A percentile compares a stretch with the other conserved stretches of the same genome.
These are phyloP conservation scores for Fusarium sp. DNA, from an alignment of 2,329 filamentous ascomycete species.

Conservation along the genomic window DNA sequence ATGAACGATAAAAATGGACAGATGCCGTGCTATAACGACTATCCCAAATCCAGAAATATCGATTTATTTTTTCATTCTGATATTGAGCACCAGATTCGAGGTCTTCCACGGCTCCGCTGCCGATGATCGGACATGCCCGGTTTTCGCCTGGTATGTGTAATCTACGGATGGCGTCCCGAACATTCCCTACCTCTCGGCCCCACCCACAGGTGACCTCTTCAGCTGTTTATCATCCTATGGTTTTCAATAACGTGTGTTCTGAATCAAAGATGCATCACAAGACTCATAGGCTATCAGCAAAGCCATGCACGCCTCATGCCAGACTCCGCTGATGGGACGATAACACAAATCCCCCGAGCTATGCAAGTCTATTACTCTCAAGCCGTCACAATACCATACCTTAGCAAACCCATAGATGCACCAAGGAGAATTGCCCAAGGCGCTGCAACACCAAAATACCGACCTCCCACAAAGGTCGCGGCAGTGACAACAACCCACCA, in stretches of 20 bases:
- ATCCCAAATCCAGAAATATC: no score
- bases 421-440: conserved; percentile 11
- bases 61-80: no score
- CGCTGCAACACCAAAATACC: conserved; percentile 6
- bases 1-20: no score
- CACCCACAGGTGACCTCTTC: not conserved
- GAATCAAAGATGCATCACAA: not conserved
- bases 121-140: not conserved
- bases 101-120: not conserved
- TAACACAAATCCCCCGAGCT: no score
- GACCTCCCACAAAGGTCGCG: conserved; percentile 36
- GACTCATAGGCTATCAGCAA: not conserved
- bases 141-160: not conserved
- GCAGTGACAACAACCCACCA: conserved; percentile 74
- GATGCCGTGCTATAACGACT: no score
- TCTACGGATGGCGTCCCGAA: conserved; percentile 23
- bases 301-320: no score
- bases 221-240: not conserved
- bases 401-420: conserved; percentile 15
- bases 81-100: no score
- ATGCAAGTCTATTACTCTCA: not conserved
- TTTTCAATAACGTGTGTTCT: no score
- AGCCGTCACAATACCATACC: conserved; percentile 9
- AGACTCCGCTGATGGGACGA: no score
- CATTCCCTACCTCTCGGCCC: not conserved